Base-by-base conservation (phyloP, 2,329 filamentous ascomycete species). In the Neonectria ditissima region DNA sequence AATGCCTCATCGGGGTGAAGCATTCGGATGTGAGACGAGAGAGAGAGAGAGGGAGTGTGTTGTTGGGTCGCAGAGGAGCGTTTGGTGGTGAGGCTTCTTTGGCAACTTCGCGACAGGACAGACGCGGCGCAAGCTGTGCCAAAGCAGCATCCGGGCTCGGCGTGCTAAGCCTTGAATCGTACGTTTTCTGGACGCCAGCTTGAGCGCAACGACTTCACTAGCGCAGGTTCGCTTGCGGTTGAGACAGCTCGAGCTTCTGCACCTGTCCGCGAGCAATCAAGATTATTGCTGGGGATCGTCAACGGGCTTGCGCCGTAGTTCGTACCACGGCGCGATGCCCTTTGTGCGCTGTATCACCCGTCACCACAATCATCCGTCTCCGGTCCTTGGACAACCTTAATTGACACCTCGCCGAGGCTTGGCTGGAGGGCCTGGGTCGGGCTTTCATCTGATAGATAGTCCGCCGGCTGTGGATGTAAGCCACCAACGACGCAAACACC, bases 161-260 rank as follows among this genome's bases (percentile, higher is more conserved):
- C 14, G 50, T 26, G n/a, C 47, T 50, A 18, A 20, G 47, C 34
- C 50, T 45, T 10, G 26, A 24, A 56, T 60, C 51, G 59, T 26
- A 55, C 61, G 60, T 65, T 52, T 39, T 50, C 30, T 45, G 45
- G 45, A 32, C 41, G 52, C 43, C 61, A 22, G 22, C 43, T 50
- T 48, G 39, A 59, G 34, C 55, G 51, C 62, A 45, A 59, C 55
- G 53, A 55, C 59, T 54, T 64, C n/a, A 45, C 48, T 61, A 57
- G 51, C 59, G 59, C 55, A 55, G 59, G 54, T 39, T 62, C 43
- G 66, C 50, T 64, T 63, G 62, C 57, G 55, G 56, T 67, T 65
- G 63, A 69, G 62, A 63, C 62, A 67, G 59, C 66, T 65, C 37
- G 52, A 62, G 52, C 62, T 57, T 55, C 59, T 59, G 39, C 41